Conservation (phyloP, 208 protist species). For the Cochliopodium minus region DNA sequence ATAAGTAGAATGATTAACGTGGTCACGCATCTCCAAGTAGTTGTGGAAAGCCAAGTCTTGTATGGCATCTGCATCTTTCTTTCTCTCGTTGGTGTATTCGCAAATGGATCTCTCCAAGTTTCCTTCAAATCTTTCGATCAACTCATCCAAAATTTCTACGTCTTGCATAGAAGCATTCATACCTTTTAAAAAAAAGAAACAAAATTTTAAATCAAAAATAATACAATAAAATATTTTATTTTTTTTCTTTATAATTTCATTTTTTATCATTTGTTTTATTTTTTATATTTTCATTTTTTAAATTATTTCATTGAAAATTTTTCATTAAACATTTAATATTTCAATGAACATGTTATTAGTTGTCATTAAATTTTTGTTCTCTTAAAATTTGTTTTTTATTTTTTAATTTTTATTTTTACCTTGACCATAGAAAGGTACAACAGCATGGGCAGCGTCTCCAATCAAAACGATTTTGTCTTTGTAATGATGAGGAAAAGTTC, state of each 20-base stretch:
- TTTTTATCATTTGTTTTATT: no score
- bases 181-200: background rate
- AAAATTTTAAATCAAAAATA: conserved; percentile 18
- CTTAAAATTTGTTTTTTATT: no score
- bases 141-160: background rate
- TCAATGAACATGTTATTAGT: no score
- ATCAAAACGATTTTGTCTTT: conserved; percentile 10
- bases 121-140: background rate
- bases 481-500: conserved; percentile 5
- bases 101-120: background rate
- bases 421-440: conserved; percentile 27
- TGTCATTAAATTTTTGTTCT: no score
- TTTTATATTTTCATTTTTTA: no score
- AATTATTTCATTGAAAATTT: no score
- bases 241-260: no score
- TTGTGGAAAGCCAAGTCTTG: conserved; percentile 11
- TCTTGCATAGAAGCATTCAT: background rate
- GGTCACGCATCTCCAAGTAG: conserved; percentile 17
- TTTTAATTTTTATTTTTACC: no score
- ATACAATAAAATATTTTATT: no score
- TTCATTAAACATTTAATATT: no score
- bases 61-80: conserved; percentile 11
- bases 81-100: conserved; percentile 4
- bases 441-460: conserved; percentile 22
- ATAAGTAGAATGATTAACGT: background rate